Conservation (phyloP, 2,329 filamentous ascomycete genomes). For the Colletotrichum magnum region DNA sequence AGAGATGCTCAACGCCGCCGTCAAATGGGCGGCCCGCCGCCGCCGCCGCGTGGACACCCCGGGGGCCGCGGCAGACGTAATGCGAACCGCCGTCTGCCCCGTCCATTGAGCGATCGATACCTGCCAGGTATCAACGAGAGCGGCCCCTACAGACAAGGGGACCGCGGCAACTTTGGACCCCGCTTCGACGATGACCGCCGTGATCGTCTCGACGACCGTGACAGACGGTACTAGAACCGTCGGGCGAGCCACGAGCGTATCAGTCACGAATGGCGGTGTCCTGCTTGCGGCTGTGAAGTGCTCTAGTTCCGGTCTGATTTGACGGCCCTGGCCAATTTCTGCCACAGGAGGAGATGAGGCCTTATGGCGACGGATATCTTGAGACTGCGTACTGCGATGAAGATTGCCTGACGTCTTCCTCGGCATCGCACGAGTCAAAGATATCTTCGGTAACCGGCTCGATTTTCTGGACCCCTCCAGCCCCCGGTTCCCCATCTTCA, state of each 20-base stretch:
- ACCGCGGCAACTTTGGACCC: conserved; percentile 42
- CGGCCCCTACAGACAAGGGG: conserved; percentile 42
- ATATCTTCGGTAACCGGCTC: no score
- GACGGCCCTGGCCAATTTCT: no score
- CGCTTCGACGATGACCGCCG: conserved; percentile 43
- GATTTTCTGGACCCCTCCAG: no score
- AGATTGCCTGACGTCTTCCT: no score
- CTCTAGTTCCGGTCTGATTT: no score
- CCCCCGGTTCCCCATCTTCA: no score
- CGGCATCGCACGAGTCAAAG: no score
- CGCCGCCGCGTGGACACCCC: conserved; percentile 37
- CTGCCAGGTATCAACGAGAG: conserved; percentile 45
- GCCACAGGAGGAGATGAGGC: no score
- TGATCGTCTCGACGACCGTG: background rate
- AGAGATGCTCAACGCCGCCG: conserved; percentile 60
- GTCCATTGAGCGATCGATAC: conserved; percentile 52
- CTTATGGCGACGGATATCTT: no score
- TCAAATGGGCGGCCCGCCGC: conserved; percentile 44
- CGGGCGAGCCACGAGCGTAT: background rate
- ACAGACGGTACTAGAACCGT: background rate
- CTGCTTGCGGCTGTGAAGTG: no score
- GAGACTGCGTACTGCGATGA: no score
- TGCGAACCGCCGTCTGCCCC: conserved; percentile 34
- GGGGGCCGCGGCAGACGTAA: conserved; percentile 14
- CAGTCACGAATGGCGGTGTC: no score